Conservation (phyloP, 2,329 filamentous ascomycete species). For the Curvularia sp. region DNA sequence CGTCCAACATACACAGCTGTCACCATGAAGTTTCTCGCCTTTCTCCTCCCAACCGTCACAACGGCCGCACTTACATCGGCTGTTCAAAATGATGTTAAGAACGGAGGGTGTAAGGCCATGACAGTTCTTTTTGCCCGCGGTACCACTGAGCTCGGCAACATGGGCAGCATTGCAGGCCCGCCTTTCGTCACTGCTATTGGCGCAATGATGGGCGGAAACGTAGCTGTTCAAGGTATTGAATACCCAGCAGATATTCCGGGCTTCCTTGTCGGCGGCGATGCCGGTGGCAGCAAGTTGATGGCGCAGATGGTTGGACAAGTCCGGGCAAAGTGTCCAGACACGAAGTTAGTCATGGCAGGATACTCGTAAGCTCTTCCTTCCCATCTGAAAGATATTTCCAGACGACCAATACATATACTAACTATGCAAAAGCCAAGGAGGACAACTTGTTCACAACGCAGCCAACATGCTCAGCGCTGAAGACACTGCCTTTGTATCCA, state of each 20-base stretch:
- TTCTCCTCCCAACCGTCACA: slow-evolving; percentile 21
- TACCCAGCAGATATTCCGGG: slow-evolving; percentile 59
- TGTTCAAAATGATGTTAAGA: slow-evolving; percentile 40
- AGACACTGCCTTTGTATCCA: slow-evolving; percentile 33
- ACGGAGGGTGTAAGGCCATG: slow-evolving; percentile 53
- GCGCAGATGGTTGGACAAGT: slow-evolving; percentile 52
- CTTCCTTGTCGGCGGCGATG: slow-evolving; percentile 58
- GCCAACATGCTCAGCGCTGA: slow-evolving; percentile 42
- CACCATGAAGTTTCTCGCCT: slow-evolving; percentile 27
- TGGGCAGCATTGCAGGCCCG: slow-evolving; percentile 60
- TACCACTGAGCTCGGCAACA: slow-evolving; percentile 61
- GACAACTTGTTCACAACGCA: slow-evolving; percentile 57
- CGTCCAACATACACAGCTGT: background rate
- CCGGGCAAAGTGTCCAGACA: slow-evolving; percentile 54
- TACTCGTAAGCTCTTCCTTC: slow-evolving; percentile 53
- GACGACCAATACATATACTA: slow-evolving; percentile 1
- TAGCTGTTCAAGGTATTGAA: slow-evolving; percentile 63
- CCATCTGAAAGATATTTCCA: background rate
- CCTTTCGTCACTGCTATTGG: slow-evolving; percentile 59
- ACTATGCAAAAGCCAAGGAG: slow-evolving; percentile 45
- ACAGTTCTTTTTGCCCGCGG: slow-evolving; percentile 66
- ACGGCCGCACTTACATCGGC: slow-evolving; percentile 31
- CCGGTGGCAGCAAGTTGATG: slow-evolving; percentile 56
- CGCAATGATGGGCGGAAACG: slow-evolving; percentile 50
- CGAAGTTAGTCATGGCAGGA: slow-evolving; percentile 57